These are phyloP conservation scores for Leccinum brunneo-olivaceum DNA, from an alignment of 1,284 basidiomycete genomes.

Conservation along the genomic window DNA sequence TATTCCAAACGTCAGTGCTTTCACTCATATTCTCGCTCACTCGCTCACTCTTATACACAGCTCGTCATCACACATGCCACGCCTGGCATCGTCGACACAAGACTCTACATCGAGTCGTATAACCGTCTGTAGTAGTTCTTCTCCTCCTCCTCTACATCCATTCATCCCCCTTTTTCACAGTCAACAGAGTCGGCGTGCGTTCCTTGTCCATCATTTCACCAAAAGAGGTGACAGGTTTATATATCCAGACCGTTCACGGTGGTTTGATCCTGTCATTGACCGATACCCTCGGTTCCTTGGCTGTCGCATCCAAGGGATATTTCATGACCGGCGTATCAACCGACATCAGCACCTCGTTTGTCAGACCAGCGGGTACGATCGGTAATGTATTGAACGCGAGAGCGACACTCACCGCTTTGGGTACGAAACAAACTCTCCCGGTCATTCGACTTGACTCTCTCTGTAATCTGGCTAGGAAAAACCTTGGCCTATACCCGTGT, in stretches of 20 bases:
- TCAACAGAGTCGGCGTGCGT: constrained; percentile 70
- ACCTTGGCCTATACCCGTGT: constrained; percentile 77
- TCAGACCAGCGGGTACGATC: constrained; percentile 59
- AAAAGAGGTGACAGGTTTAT: too few species aligned
- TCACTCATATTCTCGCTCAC: not conserved
- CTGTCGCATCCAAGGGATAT: constrained; percentile 75
- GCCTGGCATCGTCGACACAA: constrained; percentile 61
- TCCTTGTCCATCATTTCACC: not conserved
- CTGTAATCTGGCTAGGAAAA: too few species aligned
- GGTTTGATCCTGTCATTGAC: constrained; percentile 81
- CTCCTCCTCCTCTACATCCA: not conserved
- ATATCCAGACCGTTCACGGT: constrained; percentile 67
- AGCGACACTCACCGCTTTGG: constrained; percentile 58
- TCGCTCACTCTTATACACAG: constrained; percentile 30
- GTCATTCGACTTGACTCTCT: too few species aligned
- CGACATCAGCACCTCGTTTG: constrained; percentile 81
- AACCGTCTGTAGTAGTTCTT: constrained; percentile 45
- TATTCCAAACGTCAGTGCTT: constrained; percentile 60
- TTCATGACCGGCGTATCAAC: constrained; percentile 86
- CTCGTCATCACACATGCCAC: constrained; percentile 56
- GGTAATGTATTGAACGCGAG: constrained; percentile 62
- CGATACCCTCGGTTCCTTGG: constrained; percentile 80
- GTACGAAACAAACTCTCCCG: too few species aligned
- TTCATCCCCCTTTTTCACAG: constrained; percentile 28
- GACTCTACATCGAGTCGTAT: constrained; percentile 64